These are phyloP conservation scores for Penstemon barbatus DNA, from an alignment of 257 asterid genomes.

Conservation along the genomic window DNA sequence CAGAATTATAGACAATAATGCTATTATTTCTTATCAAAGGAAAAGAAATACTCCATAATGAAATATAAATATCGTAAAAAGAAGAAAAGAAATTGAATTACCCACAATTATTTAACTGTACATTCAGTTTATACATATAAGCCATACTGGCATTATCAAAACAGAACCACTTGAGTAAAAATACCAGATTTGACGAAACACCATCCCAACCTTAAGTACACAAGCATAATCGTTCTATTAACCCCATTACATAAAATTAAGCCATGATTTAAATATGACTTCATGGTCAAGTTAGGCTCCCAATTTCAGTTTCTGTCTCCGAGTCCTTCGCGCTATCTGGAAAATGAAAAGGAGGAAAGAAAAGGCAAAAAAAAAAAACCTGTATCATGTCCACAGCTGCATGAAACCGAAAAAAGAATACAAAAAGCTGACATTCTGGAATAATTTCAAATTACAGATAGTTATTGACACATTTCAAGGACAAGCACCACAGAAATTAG, in stretches of 20 bases:
- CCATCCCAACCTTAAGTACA: background rate
- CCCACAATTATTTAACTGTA: background rate
- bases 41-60: too few relatives aligned
- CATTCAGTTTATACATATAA: too few relatives aligned
- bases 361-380: background rate
- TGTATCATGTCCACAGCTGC: background rate
- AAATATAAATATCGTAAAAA: too few relatives aligned
- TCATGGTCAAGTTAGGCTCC: constrained; percentile 1
- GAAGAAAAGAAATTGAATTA: too few relatives aligned
- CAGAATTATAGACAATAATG: too few relatives aligned
- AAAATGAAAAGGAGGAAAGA: background rate
- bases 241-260: background rate
- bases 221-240: background rate
- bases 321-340: constrained; percentile 50
- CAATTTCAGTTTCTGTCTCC: constrained; percentile 36
- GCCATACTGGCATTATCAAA: background rate
- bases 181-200: background rate
- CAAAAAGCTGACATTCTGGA: background rate
- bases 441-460: background rate
- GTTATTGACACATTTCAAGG: background rate
- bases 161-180: background rate
- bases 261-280: background rate
- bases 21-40: too few relatives aligned
- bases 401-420: background rate
- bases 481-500: background rate